Evolutionary conservation across 495 filamentous ascomycete genomes (phyloP).

Genomic region (Penicillium canariense): DNA sequence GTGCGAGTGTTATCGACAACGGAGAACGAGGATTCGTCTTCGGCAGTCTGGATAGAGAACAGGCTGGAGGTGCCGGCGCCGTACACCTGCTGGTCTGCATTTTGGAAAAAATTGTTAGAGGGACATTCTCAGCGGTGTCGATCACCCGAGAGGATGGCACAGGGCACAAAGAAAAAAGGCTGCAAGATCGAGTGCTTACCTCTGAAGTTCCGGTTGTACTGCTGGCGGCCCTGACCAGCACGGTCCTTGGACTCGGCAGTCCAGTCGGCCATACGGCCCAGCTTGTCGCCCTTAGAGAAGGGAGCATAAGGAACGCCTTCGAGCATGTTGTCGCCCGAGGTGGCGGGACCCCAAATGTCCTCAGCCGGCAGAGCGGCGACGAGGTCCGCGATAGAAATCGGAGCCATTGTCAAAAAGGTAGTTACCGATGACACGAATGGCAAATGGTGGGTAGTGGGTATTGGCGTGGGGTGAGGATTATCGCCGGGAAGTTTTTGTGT

Average conservation of each 20-base stretch:
- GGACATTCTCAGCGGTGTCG: not conserved
- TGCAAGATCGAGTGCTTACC: slow-evolving; percentile 47
- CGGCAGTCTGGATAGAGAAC: slow-evolving; percentile 85
- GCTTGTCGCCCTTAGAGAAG: slow-evolving; percentile 97
- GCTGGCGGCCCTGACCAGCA: slow-evolving; percentile 74
- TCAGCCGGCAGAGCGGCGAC: slow-evolving; percentile 60
- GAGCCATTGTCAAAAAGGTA: slow-evolving; percentile 43
- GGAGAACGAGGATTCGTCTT: slow-evolving; percentile 96
- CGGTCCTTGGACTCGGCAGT: slow-evolving; percentile 88
- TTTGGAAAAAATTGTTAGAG: slow-evolving; percentile 3
- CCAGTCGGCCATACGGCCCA: slow-evolving; percentile 99
- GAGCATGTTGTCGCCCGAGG: slow-evolving; percentile 77
- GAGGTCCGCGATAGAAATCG: slow-evolving; percentile 56
- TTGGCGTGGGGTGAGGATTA: slow-evolving; percentile 33
- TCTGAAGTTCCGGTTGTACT: slow-evolving; percentile 89
- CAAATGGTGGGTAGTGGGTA: slow-evolving; percentile 14
- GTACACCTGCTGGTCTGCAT: slow-evolving; percentile 90
- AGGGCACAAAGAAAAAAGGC: slow-evolving; percentile 11
- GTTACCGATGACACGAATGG: slow-evolving; percentile 19
- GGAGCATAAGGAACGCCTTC: slow-evolving; percentile 95
- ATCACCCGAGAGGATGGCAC: not conserved
- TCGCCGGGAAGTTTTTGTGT: slow-evolving; percentile 44
- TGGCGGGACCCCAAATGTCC: slow-evolving; percentile 82
- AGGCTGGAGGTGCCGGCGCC: slow-evolving; percentile 83
- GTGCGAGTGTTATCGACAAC: slow-evolving; percentile 93